These are phyloP conservation scores for Dictyostelium capitatum DNA, from an alignment of 78 protist genomes.

Conservation along the genomic window DNA sequence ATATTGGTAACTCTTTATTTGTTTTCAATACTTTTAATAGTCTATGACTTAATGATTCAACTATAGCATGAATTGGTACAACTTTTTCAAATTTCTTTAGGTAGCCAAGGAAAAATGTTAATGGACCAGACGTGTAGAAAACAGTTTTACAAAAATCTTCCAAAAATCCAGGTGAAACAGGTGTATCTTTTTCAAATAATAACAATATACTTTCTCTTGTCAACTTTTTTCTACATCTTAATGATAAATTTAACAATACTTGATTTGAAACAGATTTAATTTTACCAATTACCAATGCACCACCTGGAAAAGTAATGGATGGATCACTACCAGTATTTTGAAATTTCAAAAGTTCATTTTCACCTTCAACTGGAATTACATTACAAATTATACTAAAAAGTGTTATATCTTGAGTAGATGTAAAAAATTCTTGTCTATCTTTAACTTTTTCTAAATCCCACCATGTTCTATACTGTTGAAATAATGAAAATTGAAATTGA, in stretches of 20 bases:
- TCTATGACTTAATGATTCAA: conserved; percentile 14
- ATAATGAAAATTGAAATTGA: not conserved
- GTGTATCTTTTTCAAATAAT: conserved; percentile 13
- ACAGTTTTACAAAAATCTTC: not conserved
- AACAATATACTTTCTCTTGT: not conserved
- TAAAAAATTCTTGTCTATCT: conserved; percentile 11
- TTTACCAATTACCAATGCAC: not conserved
- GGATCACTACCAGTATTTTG: not conserved
- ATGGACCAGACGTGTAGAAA: not conserved
- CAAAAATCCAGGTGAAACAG: conserved; percentile 21
- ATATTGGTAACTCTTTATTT: conserved; percentile 11
- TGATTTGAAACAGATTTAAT: conserved; percentile 4
- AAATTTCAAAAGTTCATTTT: conserved; percentile 3
- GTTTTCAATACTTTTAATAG: conserved; percentile 20
- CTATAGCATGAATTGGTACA: not conserved
- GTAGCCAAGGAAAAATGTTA: not conserved
- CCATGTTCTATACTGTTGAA: conserved; percentile 1
- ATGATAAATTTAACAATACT: conserved; percentile 16
- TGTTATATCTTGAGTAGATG: not conserved
- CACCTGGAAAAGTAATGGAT: not conserved
- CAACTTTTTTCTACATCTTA: conserved; percentile 45
- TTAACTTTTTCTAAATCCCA: not conserved
- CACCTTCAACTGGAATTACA: conserved; percentile 1
- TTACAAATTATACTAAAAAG: not conserved
- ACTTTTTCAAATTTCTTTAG: not conserved